Conservation (phyloP, 345 rosid genomes). For the Populus alba region DNA sequence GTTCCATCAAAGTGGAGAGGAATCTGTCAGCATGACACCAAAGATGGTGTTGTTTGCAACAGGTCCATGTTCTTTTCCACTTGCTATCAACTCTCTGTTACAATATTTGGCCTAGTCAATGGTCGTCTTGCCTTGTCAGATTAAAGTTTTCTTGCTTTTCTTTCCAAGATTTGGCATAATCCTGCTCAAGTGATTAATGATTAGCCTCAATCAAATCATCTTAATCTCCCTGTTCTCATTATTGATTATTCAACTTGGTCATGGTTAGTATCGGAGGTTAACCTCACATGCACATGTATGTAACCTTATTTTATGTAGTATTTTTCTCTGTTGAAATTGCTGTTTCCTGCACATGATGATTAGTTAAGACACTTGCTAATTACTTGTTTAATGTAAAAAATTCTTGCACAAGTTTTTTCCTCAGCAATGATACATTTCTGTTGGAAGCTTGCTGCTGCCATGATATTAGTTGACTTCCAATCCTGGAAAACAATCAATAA, state of each 20-base stretch:
- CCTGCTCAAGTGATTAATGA: neutral
- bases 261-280: neutral
- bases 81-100: neutral
- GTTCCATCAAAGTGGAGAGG: conserved; percentile 61
- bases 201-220: neutral
- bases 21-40: conserved; percentile 29
- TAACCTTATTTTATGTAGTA: neutral
- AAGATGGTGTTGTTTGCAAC: conserved; percentile 45
- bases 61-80: conserved; percentile 28
- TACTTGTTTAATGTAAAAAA: too few species aligned
- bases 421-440: too few species aligned
- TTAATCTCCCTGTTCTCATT: neutral
- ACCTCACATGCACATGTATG: neutral
- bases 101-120: neutral
- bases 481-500: too few species aligned
- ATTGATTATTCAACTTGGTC: neutral
- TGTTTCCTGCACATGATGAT: neutral
- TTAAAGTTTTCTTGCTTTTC: neutral
- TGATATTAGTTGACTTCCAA: too few species aligned
- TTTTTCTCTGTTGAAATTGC: neutral
- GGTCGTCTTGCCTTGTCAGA: neutral
- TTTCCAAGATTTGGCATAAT: neutral
- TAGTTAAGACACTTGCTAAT: too few species aligned
- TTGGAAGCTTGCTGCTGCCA: too few species aligned
- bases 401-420: too few species aligned